phyloP scores from a whole-genome alignment of 2,329 filamentous ascomycete species.

The Penicillium sp. region DNA sequence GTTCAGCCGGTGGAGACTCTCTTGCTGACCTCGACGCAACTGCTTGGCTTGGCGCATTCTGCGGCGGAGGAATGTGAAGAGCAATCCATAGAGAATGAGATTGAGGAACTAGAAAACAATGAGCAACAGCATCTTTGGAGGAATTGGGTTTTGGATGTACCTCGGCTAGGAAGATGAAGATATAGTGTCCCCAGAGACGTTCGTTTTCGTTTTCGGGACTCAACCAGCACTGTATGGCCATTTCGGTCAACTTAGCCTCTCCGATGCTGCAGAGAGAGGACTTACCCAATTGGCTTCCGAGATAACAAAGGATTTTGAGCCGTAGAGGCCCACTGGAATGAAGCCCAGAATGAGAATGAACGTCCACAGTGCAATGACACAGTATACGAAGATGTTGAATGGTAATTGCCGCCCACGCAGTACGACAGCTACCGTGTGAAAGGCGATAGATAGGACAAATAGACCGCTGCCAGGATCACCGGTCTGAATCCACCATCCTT shows the following conservation, averaged over 20 bases:
- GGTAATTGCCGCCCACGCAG: slow-evolving; percentile 48
- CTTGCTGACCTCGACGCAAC: slow-evolving; percentile 32
- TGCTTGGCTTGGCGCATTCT: slow-evolving; percentile 17
- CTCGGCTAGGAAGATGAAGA: slow-evolving; percentile 52
- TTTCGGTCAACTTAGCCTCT: background rate
- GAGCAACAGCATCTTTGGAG: too few species aligned
- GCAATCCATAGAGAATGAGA: too few species aligned
- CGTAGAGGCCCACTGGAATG: slow-evolving; percentile 45
- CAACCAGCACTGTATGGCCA: slow-evolving; percentile 49
- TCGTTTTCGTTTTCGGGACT: slow-evolving; percentile 43
- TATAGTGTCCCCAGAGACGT: slow-evolving; percentile 52
- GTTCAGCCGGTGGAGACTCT: slow-evolving; percentile 35
- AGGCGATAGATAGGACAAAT: slow-evolving; percentile 52
- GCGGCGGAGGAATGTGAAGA: too few species aligned
- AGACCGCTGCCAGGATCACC: slow-evolving; percentile 52
- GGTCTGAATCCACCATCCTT: slow-evolving; percentile 53
- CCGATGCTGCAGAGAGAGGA: background rate
- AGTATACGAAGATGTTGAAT: slow-evolving; percentile 43
- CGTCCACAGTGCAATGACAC: slow-evolving; percentile 46
- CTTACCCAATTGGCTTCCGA: slow-evolving; percentile 51
- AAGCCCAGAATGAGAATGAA: slow-evolving; percentile 48
- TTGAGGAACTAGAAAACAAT: too few species aligned
- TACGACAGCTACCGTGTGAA: slow-evolving; percentile 52
- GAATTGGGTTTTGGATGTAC: too few species aligned
- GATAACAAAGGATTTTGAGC: slow-evolving; percentile 43